phyloP scores from a whole-genome alignment of 352 stramenopile species.

The Pythium rhizo-oryzae region DNA sequence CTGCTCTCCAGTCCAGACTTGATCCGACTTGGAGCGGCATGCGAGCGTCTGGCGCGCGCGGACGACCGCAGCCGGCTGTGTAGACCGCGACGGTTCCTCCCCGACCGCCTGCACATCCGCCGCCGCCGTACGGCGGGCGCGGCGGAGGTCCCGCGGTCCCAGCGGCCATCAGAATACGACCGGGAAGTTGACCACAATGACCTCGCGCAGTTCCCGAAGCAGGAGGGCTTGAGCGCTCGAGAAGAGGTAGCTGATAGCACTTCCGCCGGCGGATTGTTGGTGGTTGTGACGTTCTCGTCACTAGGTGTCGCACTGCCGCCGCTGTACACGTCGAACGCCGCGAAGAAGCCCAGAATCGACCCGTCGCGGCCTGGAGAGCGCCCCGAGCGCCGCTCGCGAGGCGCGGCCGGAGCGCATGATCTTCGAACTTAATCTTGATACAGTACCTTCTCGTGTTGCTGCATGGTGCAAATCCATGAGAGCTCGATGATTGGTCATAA shows the following conservation, averaged over 20 bases:
- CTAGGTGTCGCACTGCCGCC: not conserved
- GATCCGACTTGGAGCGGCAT: not conserved
- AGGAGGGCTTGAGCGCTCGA: not conserved
- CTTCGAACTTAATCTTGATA: too few relatives aligned
- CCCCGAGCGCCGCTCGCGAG: too few relatives aligned
- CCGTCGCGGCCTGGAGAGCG: not conserved
- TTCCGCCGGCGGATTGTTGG: too few relatives aligned
- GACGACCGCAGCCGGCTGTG: too few relatives aligned
- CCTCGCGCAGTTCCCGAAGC: not conserved
- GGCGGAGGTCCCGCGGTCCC: not conserved
- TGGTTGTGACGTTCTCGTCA: too few relatives aligned
- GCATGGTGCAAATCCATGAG: too few relatives aligned
- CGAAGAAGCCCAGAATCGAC: constrained; percentile 24
- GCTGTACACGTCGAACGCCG: constrained; percentile 12
- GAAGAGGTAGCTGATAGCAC: not conserved
- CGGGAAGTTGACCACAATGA: constrained; percentile 1
- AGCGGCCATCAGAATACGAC: not conserved
- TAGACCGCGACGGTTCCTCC: not conserved
- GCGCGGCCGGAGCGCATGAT: too few relatives aligned
- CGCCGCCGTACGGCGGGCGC: not conserved
- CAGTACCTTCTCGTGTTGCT: too few relatives aligned
- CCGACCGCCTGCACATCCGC: not conserved
- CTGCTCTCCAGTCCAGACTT: not conserved
- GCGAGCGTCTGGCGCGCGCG: too few relatives aligned
- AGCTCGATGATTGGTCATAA: too few relatives aligned